Evolutionary conservation across 2,329 filamentous ascomycete genomes (phyloP).

Genomic region (Catunica adiposa): DNA sequence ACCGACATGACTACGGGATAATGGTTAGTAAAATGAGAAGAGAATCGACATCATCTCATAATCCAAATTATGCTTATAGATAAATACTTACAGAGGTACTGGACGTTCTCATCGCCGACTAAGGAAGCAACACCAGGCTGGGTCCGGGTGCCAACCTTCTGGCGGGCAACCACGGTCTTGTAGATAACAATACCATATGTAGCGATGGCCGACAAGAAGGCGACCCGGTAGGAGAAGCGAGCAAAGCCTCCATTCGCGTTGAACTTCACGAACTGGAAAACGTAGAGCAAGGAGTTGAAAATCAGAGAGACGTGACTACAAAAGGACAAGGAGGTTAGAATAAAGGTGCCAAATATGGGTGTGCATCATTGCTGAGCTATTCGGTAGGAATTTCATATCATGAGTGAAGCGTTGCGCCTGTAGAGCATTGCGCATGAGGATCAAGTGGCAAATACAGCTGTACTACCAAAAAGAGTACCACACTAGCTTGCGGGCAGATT

Average conservation of each 20-base stretch:
- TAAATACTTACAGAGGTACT: slow-evolving; percentile 73
- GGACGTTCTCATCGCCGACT: slow-evolving; percentile 83
- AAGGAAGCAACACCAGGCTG: slow-evolving; percentile 46
- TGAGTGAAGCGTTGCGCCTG: too few species aligned
- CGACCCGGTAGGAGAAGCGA: slow-evolving; percentile 70
- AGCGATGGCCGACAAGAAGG: slow-evolving; percentile 73
- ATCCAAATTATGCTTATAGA: too few species aligned
- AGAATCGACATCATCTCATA: not conserved
- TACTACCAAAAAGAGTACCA: too few species aligned
- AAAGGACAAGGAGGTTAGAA: slow-evolving; percentile 2
- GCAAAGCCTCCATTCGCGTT: slow-evolving; percentile 69
- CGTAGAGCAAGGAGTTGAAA: slow-evolving; percentile 66
- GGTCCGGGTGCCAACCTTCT: slow-evolving; percentile 52
- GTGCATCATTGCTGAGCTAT: not conserved
- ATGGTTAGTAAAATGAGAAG: not conserved
- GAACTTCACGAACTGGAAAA: slow-evolving; percentile 72
- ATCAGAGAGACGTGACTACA: slow-evolving; percentile 76
- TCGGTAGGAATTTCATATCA: too few species aligned
- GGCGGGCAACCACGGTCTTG: slow-evolving; percentile 81
- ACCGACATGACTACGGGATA: slow-evolving; percentile 34
- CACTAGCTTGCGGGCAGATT: too few species aligned
- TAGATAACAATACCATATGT: slow-evolving; percentile 98
- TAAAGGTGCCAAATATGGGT: not conserved
- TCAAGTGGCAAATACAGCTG: too few species aligned
- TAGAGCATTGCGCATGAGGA: too few species aligned